Percentiles rank a stretch among this genome's conserved stretches.
These are phyloP conservation scores for Syncephalis plumigaleata DNA, from an alignment of 371 early-diverging fungal species.

Conservation along the genomic window DNA sequence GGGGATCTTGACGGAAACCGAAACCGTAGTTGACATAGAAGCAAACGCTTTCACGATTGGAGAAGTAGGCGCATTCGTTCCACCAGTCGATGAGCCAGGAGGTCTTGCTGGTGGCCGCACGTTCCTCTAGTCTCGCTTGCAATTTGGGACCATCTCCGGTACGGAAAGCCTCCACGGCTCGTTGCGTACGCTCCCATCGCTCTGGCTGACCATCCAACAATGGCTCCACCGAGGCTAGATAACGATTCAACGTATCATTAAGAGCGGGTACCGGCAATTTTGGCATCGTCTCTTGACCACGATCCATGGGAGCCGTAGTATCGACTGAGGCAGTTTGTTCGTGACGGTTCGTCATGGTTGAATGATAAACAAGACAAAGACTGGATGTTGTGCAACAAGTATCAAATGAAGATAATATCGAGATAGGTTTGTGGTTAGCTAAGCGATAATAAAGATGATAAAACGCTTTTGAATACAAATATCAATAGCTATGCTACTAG, in stretches of 20 bases:
- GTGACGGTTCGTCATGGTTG: too few species aligned
- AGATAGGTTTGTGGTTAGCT: too few species aligned
- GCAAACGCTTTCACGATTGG: constrained; percentile 13
- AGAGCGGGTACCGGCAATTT: constrained; percentile 78
- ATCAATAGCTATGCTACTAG: too few species aligned
- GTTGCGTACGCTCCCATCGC: constrained; percentile 30
- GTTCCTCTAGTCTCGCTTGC: constrained; percentile 52
- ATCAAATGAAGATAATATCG: too few species aligned
- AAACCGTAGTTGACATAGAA: constrained; percentile 11
- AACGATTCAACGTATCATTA: constrained; percentile 55
- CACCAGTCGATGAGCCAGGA: constrained; percentile 37
- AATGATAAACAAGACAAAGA: too few species aligned
- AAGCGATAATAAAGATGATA: too few species aligned
- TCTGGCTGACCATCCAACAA: constrained; percentile 18
- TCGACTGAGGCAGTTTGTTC: background rate
- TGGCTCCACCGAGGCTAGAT: constrained; percentile 58
- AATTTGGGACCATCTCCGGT: constrained; percentile 50
- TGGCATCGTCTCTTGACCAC: constrained; percentile 36
- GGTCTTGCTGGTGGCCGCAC: constrained; percentile 30
- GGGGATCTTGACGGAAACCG: constrained; percentile 20
- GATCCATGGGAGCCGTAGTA: constrained; percentile 23
- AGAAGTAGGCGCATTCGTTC: constrained; percentile 18
- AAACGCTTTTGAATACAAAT: too few species aligned
- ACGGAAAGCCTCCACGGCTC: constrained; percentile 45
- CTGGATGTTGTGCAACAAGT: too few species aligned